phyloP scores from a whole-genome alignment of 164 flowering plant species.

The Akebia trifoliata region DNA sequence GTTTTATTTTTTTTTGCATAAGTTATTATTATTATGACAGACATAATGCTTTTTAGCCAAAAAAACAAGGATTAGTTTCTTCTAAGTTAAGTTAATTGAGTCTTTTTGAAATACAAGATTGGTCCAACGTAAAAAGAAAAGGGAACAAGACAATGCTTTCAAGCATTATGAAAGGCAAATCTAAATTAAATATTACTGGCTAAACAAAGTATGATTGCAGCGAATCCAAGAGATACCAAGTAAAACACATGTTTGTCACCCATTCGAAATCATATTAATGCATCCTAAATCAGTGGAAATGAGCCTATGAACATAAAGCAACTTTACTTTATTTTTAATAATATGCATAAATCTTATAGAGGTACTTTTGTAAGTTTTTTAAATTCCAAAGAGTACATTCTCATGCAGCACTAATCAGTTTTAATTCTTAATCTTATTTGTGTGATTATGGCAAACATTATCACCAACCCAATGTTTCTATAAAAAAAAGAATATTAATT shows the following conservation, averaged over 20 bases:
- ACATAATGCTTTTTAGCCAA: background rate
- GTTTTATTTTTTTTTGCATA: background rate
- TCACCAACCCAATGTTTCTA: no score
- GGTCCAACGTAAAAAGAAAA: background rate
- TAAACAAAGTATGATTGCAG: background rate
- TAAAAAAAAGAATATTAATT: no score
- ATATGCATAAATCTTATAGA: no score
- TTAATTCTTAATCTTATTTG: no score
- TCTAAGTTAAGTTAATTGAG: constrained; percentile 2
- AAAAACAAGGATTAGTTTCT: constrained; percentile 1
- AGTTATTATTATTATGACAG: background rate
- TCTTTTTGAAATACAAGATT: background rate
- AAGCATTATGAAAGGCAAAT: background rate
- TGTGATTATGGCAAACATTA: no score
- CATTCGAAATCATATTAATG: background rate
- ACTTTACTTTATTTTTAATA: no score
- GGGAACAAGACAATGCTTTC: background rate
- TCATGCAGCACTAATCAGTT: no score
- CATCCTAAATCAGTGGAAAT: no score
- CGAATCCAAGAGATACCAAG: background rate
- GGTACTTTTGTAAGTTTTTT: no score
- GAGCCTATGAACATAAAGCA: no score
- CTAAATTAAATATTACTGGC: background rate
- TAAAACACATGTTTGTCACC: background rate
- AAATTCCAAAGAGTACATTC: no score